A percentile compares a stretch with the other conserved stretches of the same genome.
These are phyloP conservation scores for Alternaria sp. DNA, from an alignment of 2,329 filamentous ascomycete genomes.

Conservation along the genomic window DNA sequence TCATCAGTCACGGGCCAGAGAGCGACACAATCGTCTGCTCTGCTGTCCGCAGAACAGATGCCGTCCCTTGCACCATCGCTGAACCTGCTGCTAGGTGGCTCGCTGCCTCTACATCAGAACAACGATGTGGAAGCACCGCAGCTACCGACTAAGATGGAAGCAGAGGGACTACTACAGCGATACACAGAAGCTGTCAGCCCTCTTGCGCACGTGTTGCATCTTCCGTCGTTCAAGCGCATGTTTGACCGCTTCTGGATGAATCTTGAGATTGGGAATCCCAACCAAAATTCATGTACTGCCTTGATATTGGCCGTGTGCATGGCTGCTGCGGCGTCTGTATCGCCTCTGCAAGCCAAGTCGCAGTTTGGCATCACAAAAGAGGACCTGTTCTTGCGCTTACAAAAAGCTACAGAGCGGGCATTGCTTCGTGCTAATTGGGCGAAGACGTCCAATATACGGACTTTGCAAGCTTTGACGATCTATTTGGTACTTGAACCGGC, in stretches of 20 bases:
- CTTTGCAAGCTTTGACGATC: slow-evolving; percentile 47
- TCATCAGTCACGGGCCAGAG: slow-evolving; percentile 47
- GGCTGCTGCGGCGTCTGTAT: slow-evolving; percentile 47
- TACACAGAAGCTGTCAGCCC: slow-evolving; percentile 47
- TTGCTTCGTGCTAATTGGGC: slow-evolving; percentile 47
- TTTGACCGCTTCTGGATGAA: slow-evolving; percentile 49
- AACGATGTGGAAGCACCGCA: slow-evolving; percentile 40
- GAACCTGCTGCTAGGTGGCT: slow-evolving; percentile 42
- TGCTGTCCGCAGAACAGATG: slow-evolving; percentile 48
- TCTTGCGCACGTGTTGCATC: slow-evolving; percentile 47
- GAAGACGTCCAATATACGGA: slow-evolving; percentile 48
- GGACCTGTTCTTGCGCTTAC: slow-evolving; percentile 43
- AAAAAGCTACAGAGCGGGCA: slow-evolving; percentile 47
- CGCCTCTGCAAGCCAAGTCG: slow-evolving; percentile 47
- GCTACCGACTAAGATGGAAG: slow-evolving; percentile 45
- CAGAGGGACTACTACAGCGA: slow-evolving; percentile 43
- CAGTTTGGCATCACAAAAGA: slow-evolving; percentile 49
- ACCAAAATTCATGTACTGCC: slow-evolving; percentile 48
- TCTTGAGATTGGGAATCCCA: slow-evolving; percentile 43
- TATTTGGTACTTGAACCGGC: slow-evolving; percentile 36
- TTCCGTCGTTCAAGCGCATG: slow-evolving; percentile 46
- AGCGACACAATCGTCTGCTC: slow-evolving; percentile 43
- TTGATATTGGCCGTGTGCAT: slow-evolving; percentile 47
- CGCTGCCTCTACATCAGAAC: slow-evolving; percentile 35
- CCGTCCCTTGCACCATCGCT: slow-evolving; percentile 46